Conservation (phyloP, 2,329 filamentous ascomycete species). For the Colletotrichum sp. region DNA sequence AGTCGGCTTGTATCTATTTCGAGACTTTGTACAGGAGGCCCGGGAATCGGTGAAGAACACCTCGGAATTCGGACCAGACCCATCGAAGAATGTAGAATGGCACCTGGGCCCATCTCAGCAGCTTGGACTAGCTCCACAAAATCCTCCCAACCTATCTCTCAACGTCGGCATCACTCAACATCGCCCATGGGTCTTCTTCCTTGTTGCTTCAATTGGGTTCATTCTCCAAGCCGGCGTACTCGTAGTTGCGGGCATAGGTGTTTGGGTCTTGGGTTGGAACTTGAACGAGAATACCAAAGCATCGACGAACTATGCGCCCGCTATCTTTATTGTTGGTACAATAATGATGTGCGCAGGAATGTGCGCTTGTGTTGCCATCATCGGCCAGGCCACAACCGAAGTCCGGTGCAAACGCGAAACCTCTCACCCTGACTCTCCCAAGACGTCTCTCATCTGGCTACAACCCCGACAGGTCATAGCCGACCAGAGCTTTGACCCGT, state of each 20-base stretch:
- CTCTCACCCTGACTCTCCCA: fast-evolving
- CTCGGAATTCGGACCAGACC: no score
- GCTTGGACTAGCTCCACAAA: not conserved
- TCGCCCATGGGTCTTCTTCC: fast-evolving
- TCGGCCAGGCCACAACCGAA: fast-evolving
- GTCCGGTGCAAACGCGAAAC: fast-evolving
- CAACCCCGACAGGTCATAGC: not conserved
- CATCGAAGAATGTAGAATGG: no score
- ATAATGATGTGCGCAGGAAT: fast-evolving
- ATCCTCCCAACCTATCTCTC: not conserved
- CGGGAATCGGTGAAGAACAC: no score
- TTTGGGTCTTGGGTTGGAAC: not conserved
- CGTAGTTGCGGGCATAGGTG: not conserved
- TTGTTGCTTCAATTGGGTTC: fast-evolving
- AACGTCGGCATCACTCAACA: not conserved
- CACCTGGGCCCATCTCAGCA: no score
- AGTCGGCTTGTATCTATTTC: not conserved
- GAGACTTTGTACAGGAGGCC: no score
- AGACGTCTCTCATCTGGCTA: not conserved
- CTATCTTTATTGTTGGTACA: not conserved
- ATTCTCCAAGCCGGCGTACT: not conserved
- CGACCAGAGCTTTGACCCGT: not conserved
- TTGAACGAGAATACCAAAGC: fast-evolving
- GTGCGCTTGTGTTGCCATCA: fast-evolving
- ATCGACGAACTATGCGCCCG: not conserved